Evolutionary conservation across 208 protist genomes (phyloP).

Genomic region (Leptomonas seymouri): DNA sequence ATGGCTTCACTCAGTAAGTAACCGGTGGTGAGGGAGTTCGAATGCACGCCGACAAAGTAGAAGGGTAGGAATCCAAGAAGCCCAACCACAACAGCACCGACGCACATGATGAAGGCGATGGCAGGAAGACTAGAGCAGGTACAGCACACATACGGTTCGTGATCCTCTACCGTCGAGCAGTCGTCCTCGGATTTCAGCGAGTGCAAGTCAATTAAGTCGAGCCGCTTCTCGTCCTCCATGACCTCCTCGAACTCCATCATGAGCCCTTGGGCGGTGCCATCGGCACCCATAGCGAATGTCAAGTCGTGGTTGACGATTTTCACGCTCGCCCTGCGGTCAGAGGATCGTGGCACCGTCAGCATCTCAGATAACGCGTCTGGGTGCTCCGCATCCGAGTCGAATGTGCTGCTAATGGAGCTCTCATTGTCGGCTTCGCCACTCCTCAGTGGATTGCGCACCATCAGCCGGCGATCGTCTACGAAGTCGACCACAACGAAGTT

Average conservation of each 20-base stretch:
- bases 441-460: constrained; percentile 37
- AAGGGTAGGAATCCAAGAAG: constrained; percentile 62
- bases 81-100: constrained; percentile 54
- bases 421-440: not conserved
- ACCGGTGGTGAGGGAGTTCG: constrained; percentile 41
- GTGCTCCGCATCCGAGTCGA: constrained; percentile 23
- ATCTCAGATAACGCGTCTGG: constrained; percentile 13
- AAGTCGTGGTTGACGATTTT: constrained; percentile 19
- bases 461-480: constrained; percentile 23
- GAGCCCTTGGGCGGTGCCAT: constrained; percentile 21
- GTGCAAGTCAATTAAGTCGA: constrained; percentile 30
- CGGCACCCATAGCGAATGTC: constrained; percentile 3
- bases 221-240: constrained; percentile 22
- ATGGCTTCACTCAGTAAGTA: constrained; percentile 53
- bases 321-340: constrained; percentile 17
- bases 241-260: constrained; percentile 20
- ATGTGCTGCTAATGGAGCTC: constrained; percentile 25
- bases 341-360: not conserved
- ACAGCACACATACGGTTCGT: constrained; percentile 30
- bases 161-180: constrained; percentile 13
- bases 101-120: constrained; percentile 51
- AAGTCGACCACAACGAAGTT: constrained; percentile 24
- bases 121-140: constrained; percentile 44
- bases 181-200: constrained; percentile 34
- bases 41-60: constrained; percentile 51